Evolutionary conservation across 129 eudicot species (phyloP).

Genomic region (Sambucus nigra): DNA sequence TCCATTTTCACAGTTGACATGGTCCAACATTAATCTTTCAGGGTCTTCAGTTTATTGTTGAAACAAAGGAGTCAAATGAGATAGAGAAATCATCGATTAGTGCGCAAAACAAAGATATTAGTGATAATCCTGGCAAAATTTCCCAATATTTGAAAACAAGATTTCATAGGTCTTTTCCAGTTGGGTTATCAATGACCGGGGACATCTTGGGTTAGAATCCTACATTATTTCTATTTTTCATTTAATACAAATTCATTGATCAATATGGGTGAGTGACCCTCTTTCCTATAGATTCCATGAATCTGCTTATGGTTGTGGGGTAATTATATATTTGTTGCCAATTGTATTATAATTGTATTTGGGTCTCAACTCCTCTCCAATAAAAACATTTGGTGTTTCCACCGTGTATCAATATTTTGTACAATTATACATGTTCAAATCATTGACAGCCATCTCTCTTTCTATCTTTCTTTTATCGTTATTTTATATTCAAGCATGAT

Average conservation of each 20-base stretch:
- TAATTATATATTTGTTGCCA: slow-evolving; percentile 1
- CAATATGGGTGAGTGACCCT: not conserved
- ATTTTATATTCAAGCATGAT: no score
- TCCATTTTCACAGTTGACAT: slow-evolving; percentile 9
- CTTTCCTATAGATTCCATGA: not conserved
- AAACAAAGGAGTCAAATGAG: slow-evolving; percentile 23
- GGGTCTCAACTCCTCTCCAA: not conserved
- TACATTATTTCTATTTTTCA: not conserved
- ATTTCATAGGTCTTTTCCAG: slow-evolving; percentile 52
- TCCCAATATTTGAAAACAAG: slow-evolving; percentile 33
- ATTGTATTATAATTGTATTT: not conserved
- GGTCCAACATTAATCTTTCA: slow-evolving; percentile 21
- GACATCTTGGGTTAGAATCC: slow-evolving; percentile 29
- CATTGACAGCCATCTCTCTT: no score
- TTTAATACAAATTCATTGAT: slow-evolving; percentile 1
- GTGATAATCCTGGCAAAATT: slow-evolving; percentile 15
- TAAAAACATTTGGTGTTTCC: not conserved
- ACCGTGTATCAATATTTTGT: not conserved
- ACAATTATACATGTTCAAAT: not conserved
- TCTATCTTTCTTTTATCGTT: no score
- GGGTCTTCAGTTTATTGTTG: slow-evolving; percentile 80
- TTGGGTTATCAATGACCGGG: slow-evolving; percentile 49
- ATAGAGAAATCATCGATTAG: slow-evolving; percentile 27
- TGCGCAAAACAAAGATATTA: slow-evolving; percentile 16
- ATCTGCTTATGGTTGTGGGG: not conserved